phyloP scores from a whole-genome alignment of 2,329 filamentous ascomycete genomes.

The Phialophora macrospora region DNA sequence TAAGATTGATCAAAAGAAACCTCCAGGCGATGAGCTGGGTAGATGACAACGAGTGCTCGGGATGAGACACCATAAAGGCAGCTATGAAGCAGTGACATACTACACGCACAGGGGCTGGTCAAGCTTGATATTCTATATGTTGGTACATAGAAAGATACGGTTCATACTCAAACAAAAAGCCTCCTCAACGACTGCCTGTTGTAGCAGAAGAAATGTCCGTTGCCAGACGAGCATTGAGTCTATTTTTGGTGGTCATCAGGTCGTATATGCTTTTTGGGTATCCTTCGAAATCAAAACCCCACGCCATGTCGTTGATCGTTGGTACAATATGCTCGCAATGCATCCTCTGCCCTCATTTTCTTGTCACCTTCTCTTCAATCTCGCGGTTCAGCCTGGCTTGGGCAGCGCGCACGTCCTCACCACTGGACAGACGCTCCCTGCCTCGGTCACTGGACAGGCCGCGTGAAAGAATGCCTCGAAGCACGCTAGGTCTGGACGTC shows the following conservation, averaged over 20 bases:
- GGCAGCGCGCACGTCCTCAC: slow-evolving; percentile 30
- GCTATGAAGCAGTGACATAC: neutral
- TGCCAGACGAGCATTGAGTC: slow-evolving; percentile 35
- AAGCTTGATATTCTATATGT: slow-evolving; percentile 3
- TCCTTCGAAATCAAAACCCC: slow-evolving; percentile 35
- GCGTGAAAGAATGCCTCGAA: slow-evolving; percentile 34
- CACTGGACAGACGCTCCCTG: slow-evolving; percentile 32
- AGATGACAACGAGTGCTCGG: neutral
- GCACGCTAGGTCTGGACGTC: slow-evolving; percentile 30
- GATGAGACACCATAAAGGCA: neutral
- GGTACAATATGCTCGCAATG: slow-evolving; percentile 29
- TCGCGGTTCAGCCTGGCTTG: slow-evolving; percentile 31
- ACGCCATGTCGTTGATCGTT: slow-evolving; percentile 25
- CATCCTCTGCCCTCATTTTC: slow-evolving; percentile 16
- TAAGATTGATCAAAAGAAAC: neutral
- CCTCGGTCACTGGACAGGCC: slow-evolving; percentile 36
- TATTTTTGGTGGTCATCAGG: slow-evolving; percentile 33
- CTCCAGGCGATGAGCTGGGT: neutral
- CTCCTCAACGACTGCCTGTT: slow-evolving; percentile 13
- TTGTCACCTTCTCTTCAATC: slow-evolving; percentile 33
- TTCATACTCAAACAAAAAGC: slow-evolving; percentile 21
- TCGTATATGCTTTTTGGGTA: slow-evolving; percentile 38
- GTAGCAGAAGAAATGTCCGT: slow-evolving; percentile 34
- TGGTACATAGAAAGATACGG: slow-evolving; percentile 27
- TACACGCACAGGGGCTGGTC: neutral